A percentile compares a stretch with the other conserved stretches of the same genome.
These are phyloP conservation scores for Simplicillium sp. DNA, from an alignment of 2,329 filamentous ascomycete genomes.

Conservation along the genomic window DNA sequence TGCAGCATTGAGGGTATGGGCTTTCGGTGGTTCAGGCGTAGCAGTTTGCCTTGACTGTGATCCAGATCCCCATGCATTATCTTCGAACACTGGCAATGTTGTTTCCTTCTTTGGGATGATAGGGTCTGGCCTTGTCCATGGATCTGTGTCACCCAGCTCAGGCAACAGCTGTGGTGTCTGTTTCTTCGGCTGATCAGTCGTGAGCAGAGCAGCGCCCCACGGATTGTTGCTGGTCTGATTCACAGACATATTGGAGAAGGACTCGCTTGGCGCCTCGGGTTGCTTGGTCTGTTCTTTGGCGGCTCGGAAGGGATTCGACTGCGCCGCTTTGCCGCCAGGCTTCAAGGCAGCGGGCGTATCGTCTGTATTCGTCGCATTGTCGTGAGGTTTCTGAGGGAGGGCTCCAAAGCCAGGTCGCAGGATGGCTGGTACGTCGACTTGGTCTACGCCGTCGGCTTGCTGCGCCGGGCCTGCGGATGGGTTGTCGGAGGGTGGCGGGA, in stretches of 20 bases:
- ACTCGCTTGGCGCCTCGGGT: slow-evolving; percentile 20
- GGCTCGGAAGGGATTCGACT: slow-evolving; percentile 46
- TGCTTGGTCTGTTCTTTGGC: slow-evolving; percentile 9
- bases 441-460: background rate
- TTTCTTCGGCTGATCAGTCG: slow-evolving; percentile 4
- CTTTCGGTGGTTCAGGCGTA: slow-evolving; percentile 15
- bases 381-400: slow-evolving; percentile 7
- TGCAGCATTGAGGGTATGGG: slow-evolving; percentile 1
- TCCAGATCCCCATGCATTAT: no score
- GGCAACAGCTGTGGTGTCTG: slow-evolving; percentile 8
- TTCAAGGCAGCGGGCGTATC: slow-evolving; percentile 21
- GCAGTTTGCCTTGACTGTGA: background rate
- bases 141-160: slow-evolving; percentile 17
- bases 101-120: slow-evolving; percentile 8
- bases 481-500: no score
- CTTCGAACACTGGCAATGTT: no score
- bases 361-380: slow-evolving; percentile 11
- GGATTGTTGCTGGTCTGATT: slow-evolving; percentile 28
- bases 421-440: slow-evolving; percentile 2
- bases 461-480: background rate
- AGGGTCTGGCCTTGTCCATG: slow-evolving; percentile 14
- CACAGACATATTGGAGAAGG: slow-evolving; percentile 32
- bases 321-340: slow-evolving; percentile 22
- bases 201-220: slow-evolving; percentile 19
- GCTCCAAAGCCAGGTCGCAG: slow-evolving; percentile 1